These are phyloP conservation scores for Crithidia bombi DNA, from an alignment of 208 protist species.

Conservation along the genomic window DNA sequence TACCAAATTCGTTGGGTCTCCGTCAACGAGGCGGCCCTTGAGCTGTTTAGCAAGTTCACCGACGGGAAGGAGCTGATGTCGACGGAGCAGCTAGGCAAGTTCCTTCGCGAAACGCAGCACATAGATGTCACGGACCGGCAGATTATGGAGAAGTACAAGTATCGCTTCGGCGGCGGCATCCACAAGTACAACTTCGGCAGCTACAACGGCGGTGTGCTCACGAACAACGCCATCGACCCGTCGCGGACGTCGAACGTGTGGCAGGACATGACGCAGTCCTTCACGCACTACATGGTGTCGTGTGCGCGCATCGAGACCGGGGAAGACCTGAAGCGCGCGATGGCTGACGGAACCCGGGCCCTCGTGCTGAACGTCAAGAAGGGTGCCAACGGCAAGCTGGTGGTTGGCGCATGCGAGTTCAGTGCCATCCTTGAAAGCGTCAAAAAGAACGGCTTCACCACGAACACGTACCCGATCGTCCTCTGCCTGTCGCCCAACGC, in stretches of 20 bases:
- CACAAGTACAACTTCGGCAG: slow-evolving; percentile 89
- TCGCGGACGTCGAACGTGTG: slow-evolving; percentile 76
- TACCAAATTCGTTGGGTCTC: slow-evolving; percentile 71
- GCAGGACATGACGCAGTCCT: slow-evolving; percentile 91
- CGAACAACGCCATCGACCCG: slow-evolving; percentile 85
- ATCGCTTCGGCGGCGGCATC: slow-evolving; percentile 82
- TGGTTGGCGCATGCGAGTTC: slow-evolving; percentile 67
- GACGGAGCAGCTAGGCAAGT: slow-evolving; percentile 76
- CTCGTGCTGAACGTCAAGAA: slow-evolving; percentile 68
- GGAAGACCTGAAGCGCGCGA: slow-evolving; percentile 64
- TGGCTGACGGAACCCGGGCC: slow-evolving; percentile 39
- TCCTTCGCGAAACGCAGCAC: slow-evolving; percentile 75
- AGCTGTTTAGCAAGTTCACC: slow-evolving; percentile 81
- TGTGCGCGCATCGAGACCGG: slow-evolving; percentile 69
- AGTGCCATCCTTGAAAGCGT: slow-evolving; percentile 63
- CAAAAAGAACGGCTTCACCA: slow-evolving; percentile 73
- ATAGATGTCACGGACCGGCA: slow-evolving; percentile 76
- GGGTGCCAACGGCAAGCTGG: slow-evolving; percentile 49
- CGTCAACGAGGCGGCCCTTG: slow-evolving; percentile 62
- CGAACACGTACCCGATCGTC: slow-evolving; percentile 83
- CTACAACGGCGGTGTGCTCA: slow-evolving; percentile 78
- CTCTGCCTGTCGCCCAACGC: slow-evolving; percentile 67
- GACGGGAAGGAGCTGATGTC: slow-evolving; percentile 69
- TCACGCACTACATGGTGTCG: slow-evolving; percentile 80
- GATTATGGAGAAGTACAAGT: slow-evolving; percentile 85